A percentile compares a stretch with the other conserved stretches of the same genome.
These are phyloP conservation scores for Diplodia sapinea DNA, from an alignment of 2,329 filamentous ascomycete species.

Conservation along the genomic window DNA sequence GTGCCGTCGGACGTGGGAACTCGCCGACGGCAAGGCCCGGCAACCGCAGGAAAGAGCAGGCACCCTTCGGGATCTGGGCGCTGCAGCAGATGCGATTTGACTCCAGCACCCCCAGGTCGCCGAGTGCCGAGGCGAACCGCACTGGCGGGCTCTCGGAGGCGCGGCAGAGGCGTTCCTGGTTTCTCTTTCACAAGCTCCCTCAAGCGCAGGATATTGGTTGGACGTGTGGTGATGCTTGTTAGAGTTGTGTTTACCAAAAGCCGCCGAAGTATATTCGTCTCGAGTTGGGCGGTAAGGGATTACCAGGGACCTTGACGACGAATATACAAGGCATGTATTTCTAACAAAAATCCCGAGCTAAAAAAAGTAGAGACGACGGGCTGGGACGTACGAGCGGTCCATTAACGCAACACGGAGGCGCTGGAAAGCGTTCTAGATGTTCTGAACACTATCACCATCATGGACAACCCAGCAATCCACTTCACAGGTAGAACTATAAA, in stretches of 20 bases:
- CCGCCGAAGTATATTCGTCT: neutral
- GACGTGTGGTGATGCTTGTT: neutral
- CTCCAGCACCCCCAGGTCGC: neutral
- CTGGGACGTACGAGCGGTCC: neutral
- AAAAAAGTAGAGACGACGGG: neutral
- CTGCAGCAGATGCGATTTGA: neutral
- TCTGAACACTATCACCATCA: neutral
- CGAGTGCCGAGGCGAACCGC: neutral
- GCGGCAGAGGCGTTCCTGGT: constrained; percentile 8
- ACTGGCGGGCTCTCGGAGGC: neutral
- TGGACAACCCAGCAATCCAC: neutral
- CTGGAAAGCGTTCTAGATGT: neutral
- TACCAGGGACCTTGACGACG: neutral
- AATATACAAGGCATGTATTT: neutral
- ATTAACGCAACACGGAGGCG: too few relatives aligned
- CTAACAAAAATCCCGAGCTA: neutral
- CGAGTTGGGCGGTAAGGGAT: too few relatives aligned
- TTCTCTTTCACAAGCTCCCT: too few relatives aligned
- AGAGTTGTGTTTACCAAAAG: neutral
- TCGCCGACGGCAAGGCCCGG: constrained; percentile 3
- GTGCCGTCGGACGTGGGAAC: neutral
- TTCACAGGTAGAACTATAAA: neutral
- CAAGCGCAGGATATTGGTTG: neutral
- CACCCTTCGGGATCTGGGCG: neutral
- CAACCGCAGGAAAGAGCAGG: constrained; percentile 20